These are phyloP conservation scores for Rubia yunnanensis DNA, from an alignment of 257 asterid genomes.

Conservation along the genomic window DNA sequence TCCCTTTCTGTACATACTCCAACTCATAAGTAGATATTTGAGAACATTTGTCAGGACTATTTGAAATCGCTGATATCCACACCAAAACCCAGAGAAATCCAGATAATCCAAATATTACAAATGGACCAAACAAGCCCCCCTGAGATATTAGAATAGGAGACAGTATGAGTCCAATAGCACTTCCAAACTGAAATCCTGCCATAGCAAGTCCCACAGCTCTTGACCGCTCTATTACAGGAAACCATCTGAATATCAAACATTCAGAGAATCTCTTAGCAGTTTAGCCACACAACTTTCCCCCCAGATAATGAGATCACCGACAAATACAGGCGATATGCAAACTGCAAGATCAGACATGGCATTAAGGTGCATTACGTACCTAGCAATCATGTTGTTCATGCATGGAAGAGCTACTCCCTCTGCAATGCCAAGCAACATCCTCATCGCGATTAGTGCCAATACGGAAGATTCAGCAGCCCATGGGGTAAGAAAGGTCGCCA, in stretches of 20 bases:
- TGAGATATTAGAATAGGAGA: constrained; percentile 94
- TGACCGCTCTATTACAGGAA: constrained; percentile 87
- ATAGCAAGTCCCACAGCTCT: constrained; percentile 99
- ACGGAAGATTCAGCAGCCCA: constrained; percentile 87
- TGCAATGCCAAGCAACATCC: constrained; percentile 87
- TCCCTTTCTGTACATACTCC: constrained; percentile 58
- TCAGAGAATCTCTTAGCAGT: background rate
- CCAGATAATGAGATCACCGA: background rate
- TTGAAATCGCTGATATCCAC: constrained; percentile 88
- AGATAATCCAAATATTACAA: constrained; percentile 80
- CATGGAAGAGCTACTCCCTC: constrained; percentile 99
- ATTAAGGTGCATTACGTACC: constrained; percentile 29
- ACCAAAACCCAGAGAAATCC: constrained; percentile 94
- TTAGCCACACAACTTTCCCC: background rate
- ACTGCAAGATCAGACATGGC: background rate
- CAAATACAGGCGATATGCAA: background rate
- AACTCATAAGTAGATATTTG: constrained; percentile 74
- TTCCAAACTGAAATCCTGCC: constrained; percentile 99
- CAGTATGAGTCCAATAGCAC: constrained; percentile 93
- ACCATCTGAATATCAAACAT: constrained; percentile 54
- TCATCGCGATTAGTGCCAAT: constrained; percentile 54
- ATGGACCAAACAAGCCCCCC: constrained; percentile 89
- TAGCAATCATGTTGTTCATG: constrained; percentile 94
- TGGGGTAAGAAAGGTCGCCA: constrained; percentile 94
- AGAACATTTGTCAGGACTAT: constrained; percentile 62